Base-by-base conservation (phyloP, 2,329 filamentous ascomycete species). In the Fusarium veterinarium region DNA sequence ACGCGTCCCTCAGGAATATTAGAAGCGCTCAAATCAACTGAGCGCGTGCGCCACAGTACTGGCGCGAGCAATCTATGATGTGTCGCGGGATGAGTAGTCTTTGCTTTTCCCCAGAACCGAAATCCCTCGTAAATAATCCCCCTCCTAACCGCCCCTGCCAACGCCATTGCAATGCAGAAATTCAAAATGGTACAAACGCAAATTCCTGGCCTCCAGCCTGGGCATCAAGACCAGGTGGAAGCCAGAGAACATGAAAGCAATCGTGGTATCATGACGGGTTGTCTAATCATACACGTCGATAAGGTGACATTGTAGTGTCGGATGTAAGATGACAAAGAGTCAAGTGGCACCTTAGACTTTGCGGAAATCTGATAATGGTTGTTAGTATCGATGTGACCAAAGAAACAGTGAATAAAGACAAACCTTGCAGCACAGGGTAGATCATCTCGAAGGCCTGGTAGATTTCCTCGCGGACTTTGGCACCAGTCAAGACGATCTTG, bases 391-490 rank as follows among this genome's bases (percentile, higher is more conserved):
- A n/a, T 16, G n/a, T 14, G 1, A 2, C 8, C 3, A 38, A 9
- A 9, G 12, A 74, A 63, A 28, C 28, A 17, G 11, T 4, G 9
- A 8, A 33, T 4, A 23, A 5, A 73, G 11, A 84, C 87, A 77
- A 85, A 95, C 93, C 93, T 87, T 95, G 93, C 80, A 97, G 87
- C 86, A 97, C 95, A 81, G 95, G 95, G 82, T 97, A 97, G 86
- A 98, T 97, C 91, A 97, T 93, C 86, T 97, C 95, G 80, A 97
- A 97, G 51, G 95, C 95, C 83, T 96, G 93, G 80, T 97, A 97
- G 76, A 99, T 98, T 86, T 98, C 96, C 84, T 99, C 96, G 77
- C 96, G 93, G 74, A 98, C 95, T 83, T 99, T 98, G 76, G 96
- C 96, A 80, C 96, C 96, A 45, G 96, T 98, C 81, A 98, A 89